Conservation (phyloP, 2,329 filamentous ascomycete species). For the Dendryphion nanum region DNA sequence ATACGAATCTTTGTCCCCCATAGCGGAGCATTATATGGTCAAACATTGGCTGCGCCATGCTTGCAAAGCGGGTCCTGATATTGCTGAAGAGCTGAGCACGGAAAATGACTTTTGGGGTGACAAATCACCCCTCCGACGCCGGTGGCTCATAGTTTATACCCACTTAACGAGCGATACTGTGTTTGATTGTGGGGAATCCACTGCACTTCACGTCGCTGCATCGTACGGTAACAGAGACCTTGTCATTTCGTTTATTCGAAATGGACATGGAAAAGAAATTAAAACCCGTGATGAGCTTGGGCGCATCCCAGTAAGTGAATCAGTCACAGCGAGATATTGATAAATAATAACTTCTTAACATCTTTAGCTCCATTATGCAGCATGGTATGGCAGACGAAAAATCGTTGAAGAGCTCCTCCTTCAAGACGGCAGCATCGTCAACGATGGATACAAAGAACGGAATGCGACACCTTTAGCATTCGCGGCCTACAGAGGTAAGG, state of each 20-base stretch:
- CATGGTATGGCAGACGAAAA: conserved; percentile 11
- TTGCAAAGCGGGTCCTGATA: conserved; percentile 14
- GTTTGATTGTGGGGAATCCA: conserved; percentile 8
- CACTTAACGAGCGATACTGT: not conserved
- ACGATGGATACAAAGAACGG: conserved; percentile 4
- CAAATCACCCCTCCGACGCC: conserved; percentile 10
- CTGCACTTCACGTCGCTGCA: conserved; percentile 10
- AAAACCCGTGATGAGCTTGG: not conserved
- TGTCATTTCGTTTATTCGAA: not conserved
- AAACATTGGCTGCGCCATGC: conserved; percentile 23
- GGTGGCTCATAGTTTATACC: conserved; percentile 12
- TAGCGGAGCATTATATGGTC: not conserved
- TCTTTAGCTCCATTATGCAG: conserved; percentile 20
- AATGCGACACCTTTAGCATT: not conserved
- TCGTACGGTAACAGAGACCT: not conserved
- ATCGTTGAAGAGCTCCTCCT: conserved; percentile 17
- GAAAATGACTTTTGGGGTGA: conserved; percentile 15
- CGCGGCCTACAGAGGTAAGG: not conserved
- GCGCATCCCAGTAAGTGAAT: not conserved
- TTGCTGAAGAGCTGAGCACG: conserved; percentile 18
- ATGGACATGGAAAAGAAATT: not conserved
- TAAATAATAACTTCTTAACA: conserved; percentile 13
- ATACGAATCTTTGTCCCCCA: too few species aligned
- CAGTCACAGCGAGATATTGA: conserved; percentile 1
- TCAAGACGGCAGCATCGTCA: conserved; percentile 15